Conservation (phyloP, 1,284 basidiomycete genomes). For the Albatrellus sp. region DNA sequence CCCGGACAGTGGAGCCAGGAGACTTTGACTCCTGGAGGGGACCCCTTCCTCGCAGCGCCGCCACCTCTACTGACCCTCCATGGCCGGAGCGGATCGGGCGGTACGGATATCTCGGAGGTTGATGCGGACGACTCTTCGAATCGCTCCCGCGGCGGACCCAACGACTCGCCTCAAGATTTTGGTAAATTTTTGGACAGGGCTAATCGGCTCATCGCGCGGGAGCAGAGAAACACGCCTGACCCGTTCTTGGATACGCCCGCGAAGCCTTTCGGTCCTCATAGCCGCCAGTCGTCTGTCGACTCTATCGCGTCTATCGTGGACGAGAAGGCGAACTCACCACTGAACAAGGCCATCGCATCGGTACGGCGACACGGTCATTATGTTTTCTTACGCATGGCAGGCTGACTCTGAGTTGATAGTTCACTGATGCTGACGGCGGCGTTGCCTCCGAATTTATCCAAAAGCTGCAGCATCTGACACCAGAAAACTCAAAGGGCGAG, state of each 20-base stretch:
- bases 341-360: conserved; percentile 86
- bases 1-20: conserved; percentile 51
- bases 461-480: conserved; percentile 65
- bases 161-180: conserved; percentile 35
- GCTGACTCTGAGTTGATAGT: conserved; percentile 28
- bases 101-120: conserved; percentile 36
- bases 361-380: conserved; percentile 26
- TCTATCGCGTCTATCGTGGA: conserved; percentile 83
- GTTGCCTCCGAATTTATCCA: conserved; percentile 83
- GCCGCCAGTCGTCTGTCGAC: conserved; percentile 70
- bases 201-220: conserved; percentile 70
- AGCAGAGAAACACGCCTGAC: conserved; percentile 65
- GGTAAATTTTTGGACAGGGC: conserved; percentile 75
- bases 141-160: conserved; percentile 18
- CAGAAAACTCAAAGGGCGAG: conserved; percentile 84
- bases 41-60: conserved; percentile 21
- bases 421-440: conserved; percentile 86
- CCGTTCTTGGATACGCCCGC: conserved; percentile 71
- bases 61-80: conserved; percentile 19
- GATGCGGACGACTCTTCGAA: conserved; percentile 48
- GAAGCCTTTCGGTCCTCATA: conserved; percentile 71
- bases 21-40: conserved; percentile 31
- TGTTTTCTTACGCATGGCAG: not conserved
- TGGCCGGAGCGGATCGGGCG: conserved; percentile 32
- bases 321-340: conserved; percentile 76